A percentile compares a stretch with the other conserved stretches of the same genome.
Evolutionary conservation across 306 rosid genomes (phyloP).

Genomic region (Quercus ilex): DNA sequence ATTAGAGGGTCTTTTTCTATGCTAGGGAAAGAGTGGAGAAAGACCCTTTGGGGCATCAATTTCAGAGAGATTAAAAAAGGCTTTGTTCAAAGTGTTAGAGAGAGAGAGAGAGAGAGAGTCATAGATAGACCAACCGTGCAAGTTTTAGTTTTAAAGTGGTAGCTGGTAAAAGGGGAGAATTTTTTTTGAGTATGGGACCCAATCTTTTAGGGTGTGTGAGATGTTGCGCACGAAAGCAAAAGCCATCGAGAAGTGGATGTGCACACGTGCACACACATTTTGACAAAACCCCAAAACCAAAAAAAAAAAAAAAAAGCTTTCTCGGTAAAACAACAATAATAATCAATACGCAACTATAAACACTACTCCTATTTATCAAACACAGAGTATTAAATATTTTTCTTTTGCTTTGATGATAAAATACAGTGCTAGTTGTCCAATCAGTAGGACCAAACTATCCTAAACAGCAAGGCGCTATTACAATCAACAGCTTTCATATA

Average conservation of each 20-base stretch:
- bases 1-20: neutral
- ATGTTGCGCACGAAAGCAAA: conserved; percentile 45
- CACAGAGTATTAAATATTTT: too few species aligned
- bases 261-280: conserved; percentile 63
- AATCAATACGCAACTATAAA: neutral
- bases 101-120: neutral
- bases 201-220: neutral
- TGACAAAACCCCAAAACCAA: neutral
- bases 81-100: neutral
- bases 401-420: too few species aligned
- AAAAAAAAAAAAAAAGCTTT: neutral
- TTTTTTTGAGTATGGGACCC: conserved; percentile 22
- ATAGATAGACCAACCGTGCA: conserved; percentile 37
- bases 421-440: neutral
- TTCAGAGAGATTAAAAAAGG: neutral
- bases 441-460: conserved; percentile 21
- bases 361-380: too few species aligned
- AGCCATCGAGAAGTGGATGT: conserved; percentile 30
- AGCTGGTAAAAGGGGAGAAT: conserved; percentile 25
- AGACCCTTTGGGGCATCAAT: neutral
- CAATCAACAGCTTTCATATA: too few species aligned
- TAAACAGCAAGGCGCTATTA: neutral
- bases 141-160: conserved; percentile 24
- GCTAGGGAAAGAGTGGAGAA: neutral
- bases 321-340: neutral